Percentiles rank a stretch among this genome's conserved stretches.
Evolutionary conservation across 805 yeast genomes (phyloP).

Genomic region (Suhomyces pyralidae): DNA sequence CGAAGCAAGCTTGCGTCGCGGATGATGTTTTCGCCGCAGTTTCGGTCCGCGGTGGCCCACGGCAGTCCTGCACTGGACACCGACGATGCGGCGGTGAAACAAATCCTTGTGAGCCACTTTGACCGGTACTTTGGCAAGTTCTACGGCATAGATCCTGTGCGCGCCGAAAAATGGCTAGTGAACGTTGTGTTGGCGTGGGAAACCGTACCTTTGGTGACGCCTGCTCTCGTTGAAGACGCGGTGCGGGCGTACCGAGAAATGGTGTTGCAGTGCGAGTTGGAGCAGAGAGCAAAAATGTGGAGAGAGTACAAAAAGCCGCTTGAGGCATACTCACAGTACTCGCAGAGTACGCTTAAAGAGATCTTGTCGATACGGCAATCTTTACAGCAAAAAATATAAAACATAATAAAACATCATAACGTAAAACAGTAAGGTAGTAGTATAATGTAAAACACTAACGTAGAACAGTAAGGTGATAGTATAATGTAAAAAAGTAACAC

Average conservation of each 20-base stretch:
- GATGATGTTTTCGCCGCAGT: constrained; percentile 3
- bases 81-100: constrained; percentile 7
- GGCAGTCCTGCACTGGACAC: not conserved
- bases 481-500: too few species aligned
- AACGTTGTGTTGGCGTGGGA: constrained; percentile 9
- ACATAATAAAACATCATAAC: too few species aligned
- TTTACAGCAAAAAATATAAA: too few species aligned
- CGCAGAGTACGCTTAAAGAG: not conserved
- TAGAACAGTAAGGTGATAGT: too few species aligned
- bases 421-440: too few species aligned
- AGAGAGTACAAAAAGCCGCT: too few species aligned
- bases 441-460: too few species aligned
- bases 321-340: not conserved
- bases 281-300: too few species aligned
- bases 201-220: constrained; percentile 5
- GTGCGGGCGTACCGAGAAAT: constrained; percentile 5
- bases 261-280: constrained; percentile 3
- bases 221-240: constrained; percentile 7
- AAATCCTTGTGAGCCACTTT: constrained; percentile 8
- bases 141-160: constrained; percentile 6
- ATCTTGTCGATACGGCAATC: not conserved
- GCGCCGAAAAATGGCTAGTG: constrained; percentile 13
- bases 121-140: constrained; percentile 14
- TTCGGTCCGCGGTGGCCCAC: constrained; percentile 6
- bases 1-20: constrained; percentile 10